Base-by-base conservation (phyloP, 805 yeast genomes). In the Kazachstania bromeliacearum region DNA sequence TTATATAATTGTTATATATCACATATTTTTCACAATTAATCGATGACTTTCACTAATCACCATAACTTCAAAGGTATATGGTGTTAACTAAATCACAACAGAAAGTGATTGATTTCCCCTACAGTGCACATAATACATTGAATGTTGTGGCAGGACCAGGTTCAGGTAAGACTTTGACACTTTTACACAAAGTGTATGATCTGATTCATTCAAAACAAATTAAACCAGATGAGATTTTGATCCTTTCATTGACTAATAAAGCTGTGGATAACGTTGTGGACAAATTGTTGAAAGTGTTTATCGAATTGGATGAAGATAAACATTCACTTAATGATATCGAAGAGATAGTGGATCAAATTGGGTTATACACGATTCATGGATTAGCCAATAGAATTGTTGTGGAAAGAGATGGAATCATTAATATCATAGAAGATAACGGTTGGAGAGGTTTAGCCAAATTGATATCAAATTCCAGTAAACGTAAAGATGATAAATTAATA, bases 71-170 rank as follows among this genome's bases (percentile, higher is more conserved):
- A n/a, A n/a, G n/a, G n/a, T n/a, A n/a, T n/a, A n/a, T n/a, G 15
- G 29, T 7, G 12, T 17, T 66, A 20, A 73, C 80, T 0, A 55
- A 54, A 3, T 52, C 70, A 0, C 85, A 78, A 49, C 40, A 47
- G 31, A 49, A 52, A 12, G 71, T 75, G 5, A 70, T 77, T 7
- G 48, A 55, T 1, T 55, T 56, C 38, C 71, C 75, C 1, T 52
- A 62, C 5, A 50, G 40, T 4, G 60, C 63, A 6, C 52, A 60
- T 13, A 56, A 64, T 6, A 57, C 77, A 0, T 53, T 80, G 5
- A 64, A 71, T 25, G 63, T 80, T 2, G 60, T 66, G 7, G 82
- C 87, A 0, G 85, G 85, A 0, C 85, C 88, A 0, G 87, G 88
- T 4, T 70, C 82, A 7, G 88, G 89, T 2, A 80, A 80, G 48